Evolutionary conservation across 2,329 filamentous ascomycete genomes (phyloP).

Genomic region (Arachnomyces sp.): DNA sequence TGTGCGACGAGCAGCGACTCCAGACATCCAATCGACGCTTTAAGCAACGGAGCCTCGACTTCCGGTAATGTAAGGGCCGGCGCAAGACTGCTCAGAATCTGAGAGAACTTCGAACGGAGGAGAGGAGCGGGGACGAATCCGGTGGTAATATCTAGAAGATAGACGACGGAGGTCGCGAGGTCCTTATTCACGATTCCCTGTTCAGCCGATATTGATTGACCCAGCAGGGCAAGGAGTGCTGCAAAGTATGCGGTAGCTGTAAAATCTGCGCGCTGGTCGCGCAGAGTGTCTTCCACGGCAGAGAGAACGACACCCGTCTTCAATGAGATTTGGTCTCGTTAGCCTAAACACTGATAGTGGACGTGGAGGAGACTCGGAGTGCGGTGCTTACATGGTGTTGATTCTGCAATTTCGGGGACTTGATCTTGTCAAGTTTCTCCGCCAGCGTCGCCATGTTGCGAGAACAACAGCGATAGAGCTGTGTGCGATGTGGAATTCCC

Average conservation of each 20-base stretch:
- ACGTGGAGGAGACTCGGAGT: conserved; percentile 6
- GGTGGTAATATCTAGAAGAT: conserved; percentile 88
- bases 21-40: conserved; percentile 84
- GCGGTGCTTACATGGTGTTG: conserved; percentile 68
- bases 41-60: conserved; percentile 77
- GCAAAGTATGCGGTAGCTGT: conserved; percentile 92
- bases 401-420: conserved; percentile 90
- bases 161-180: conserved; percentile 77
- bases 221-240: conserved; percentile 80
- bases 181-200: conserved; percentile 69
- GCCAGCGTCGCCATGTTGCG: conserved; percentile 56
- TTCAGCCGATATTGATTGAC: conserved; percentile 60
- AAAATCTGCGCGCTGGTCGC: conserved; percentile 74
- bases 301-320: conserved; percentile 79
- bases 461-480: conserved; percentile 4
- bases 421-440: conserved; percentile 95
- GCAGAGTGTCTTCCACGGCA: conserved; percentile 86
- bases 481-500: too few species aligned
- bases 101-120: conserved; percentile 87
- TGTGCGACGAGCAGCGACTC: conserved; percentile 88
- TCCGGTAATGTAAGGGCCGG: conserved; percentile 73
- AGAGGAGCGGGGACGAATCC: conserved; percentile 77
- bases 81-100: conserved; percentile 80
- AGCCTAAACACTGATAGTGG: conserved; percentile 7
- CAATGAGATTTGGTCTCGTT: conserved; percentile 14